Conservation (phyloP, 768 basidiomycete species). For the Podaxis sp. region DNA sequence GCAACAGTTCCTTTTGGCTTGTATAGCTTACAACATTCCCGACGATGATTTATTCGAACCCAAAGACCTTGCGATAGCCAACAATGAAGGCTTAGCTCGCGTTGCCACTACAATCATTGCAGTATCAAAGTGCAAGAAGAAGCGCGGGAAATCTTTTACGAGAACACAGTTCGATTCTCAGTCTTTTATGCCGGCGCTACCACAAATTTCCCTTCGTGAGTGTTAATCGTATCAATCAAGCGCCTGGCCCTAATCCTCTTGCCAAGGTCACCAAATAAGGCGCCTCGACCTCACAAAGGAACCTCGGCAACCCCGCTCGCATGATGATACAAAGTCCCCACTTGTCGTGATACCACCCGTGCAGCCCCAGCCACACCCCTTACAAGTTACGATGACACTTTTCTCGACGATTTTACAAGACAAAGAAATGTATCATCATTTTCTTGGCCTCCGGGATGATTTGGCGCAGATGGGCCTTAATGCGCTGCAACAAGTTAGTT, state of each 20-base stretch:
- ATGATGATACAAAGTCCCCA: neutral
- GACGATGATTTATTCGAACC: neutral
- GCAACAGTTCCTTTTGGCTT: neutral
- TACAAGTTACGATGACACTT: neutral
- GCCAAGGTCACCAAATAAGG: neutral
- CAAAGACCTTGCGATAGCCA: neutral
- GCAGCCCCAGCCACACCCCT: neutral
- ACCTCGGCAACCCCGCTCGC: neutral
- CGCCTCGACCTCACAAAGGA: neutral
- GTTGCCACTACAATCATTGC: neutral
- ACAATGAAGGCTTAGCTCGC: neutral
- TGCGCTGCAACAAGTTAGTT: constrained; percentile 3
- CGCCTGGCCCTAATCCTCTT: neutral
- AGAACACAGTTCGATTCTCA: neutral
- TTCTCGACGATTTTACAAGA: neutral
- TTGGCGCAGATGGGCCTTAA: constrained; percentile 1
- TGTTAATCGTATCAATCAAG: neutral
- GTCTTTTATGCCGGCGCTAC: neutral
- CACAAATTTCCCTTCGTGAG: neutral
- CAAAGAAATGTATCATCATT: neutral
- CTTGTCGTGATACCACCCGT: neutral
- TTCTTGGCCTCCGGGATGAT: neutral
- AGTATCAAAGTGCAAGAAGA: neutral
- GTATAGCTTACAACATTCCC: neutral
- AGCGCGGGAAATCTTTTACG: neutral